A percentile compares a stretch with the other conserved stretches of the same genome.
Conservation (phyloP, 148 eudicot genomes). For the Spergularia marina region DNA sequence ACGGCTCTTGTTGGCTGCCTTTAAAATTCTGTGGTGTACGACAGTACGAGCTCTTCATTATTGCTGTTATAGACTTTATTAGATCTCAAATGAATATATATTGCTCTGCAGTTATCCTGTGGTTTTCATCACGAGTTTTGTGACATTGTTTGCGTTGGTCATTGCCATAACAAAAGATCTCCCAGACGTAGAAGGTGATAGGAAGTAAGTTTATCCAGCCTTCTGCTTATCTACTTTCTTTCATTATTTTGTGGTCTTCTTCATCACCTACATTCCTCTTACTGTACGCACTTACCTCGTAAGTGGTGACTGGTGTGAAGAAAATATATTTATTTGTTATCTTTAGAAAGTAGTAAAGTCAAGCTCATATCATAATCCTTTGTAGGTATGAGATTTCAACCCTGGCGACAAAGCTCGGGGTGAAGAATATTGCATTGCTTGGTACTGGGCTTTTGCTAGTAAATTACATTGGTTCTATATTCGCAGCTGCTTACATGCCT, state of each 20-base stretch:
- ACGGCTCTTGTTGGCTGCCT: background rate
- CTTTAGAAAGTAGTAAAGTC: background rate
- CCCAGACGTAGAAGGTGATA: slow-evolving; percentile 97
- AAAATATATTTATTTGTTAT: background rate
- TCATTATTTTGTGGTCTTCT: background rate
- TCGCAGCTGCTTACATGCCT: slow-evolving; percentile 70
- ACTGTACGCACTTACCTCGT: background rate
- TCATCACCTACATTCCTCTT: background rate
- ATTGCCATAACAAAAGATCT: slow-evolving; percentile 99
- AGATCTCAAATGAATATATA: slow-evolving; percentile 1
- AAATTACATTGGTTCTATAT: slow-evolving; percentile 76
- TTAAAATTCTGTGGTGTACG: background rate
- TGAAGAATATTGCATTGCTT: slow-evolving; percentile 85
- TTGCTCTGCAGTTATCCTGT: slow-evolving; percentile 76
- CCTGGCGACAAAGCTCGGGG: slow-evolving; percentile 94
- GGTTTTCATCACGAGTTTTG: slow-evolving; percentile 90
- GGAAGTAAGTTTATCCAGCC: slow-evolving; percentile 65
- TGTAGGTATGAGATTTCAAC: slow-evolving; percentile 88
- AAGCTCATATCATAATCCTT: slow-evolving; percentile 2
- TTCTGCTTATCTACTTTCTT: slow-evolving; percentile 14
- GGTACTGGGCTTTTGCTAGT: slow-evolving; percentile 87
- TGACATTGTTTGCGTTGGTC: slow-evolving; percentile 89
- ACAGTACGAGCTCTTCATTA: background rate
- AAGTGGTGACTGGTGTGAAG: slow-evolving; percentile 3
- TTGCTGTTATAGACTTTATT: background rate